Evolutionary conservation across 805 yeast species (phyloP).

Genomic region (Alloascoidea hylecoeti): DNA sequence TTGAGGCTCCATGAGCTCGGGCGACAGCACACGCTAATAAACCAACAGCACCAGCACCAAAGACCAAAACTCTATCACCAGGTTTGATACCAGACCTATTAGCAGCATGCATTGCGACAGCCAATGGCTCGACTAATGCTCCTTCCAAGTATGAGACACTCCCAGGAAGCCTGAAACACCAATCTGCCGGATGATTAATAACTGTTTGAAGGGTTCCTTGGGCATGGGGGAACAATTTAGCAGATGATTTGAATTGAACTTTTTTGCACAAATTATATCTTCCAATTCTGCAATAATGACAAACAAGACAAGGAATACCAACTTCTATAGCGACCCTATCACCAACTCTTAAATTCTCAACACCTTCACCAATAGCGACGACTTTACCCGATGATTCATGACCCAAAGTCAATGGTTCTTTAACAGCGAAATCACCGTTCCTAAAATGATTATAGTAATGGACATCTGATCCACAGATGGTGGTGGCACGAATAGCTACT

Average conservation of each 20-base stretch:
- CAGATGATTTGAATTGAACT: conserved; percentile 48
- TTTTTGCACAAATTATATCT: conserved; percentile 76
- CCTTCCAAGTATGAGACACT: conserved; percentile 63
- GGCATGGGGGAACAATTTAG: conserved; percentile 63
- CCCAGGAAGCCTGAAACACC: conserved; percentile 44
- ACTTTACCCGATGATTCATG: conserved; percentile 71
- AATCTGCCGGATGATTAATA: conserved; percentile 60
- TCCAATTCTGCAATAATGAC: conserved; percentile 70
- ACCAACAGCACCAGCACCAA: conserved; percentile 85
- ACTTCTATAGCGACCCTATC: conserved; percentile 78
- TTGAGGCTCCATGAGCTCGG: conserved; percentile 55
- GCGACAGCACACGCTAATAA: conserved; percentile 58
- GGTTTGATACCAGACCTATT: conserved; percentile 40
- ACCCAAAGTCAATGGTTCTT: conserved; percentile 64
- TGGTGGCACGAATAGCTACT: conserved; percentile 9
- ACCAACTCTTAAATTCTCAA: conserved; percentile 50
- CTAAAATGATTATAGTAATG: conserved; percentile 10
- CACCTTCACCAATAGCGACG: conserved; percentile 48
- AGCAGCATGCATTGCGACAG: conserved; percentile 73
- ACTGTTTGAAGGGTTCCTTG: conserved; percentile 88
- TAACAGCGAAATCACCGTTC: conserved; percentile 26
- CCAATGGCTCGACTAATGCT: conserved; percentile 68
- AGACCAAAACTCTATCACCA: conserved; percentile 55
- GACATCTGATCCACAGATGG: conserved; percentile 12
- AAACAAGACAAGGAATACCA: conserved; percentile 63